phyloP scores from a whole-genome alignment of 2,329 filamentous ascomycete genomes.

The Neophaeococcomyces aloes region DNA sequence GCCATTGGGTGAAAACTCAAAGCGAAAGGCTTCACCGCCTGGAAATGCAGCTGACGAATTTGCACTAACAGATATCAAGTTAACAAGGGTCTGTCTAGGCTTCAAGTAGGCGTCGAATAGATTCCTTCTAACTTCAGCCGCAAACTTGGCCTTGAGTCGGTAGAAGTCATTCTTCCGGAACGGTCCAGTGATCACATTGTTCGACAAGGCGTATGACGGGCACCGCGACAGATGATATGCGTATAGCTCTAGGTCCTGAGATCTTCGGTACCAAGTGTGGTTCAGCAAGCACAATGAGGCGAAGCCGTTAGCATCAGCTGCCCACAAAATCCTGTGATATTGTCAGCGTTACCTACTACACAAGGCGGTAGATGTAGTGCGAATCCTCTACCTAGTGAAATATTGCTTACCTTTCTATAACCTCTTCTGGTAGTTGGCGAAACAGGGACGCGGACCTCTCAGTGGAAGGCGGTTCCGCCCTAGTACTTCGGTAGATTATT shows the following conservation, averaged over 20 bases:
- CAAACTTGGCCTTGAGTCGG: slow-evolving; percentile 54
- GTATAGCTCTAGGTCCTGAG: slow-evolving; percentile 36
- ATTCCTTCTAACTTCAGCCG: slow-evolving; percentile 62
- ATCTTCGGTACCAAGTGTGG: slow-evolving; percentile 33
- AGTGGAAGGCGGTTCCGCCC: not conserved
- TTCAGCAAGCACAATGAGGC: slow-evolving; percentile 38
- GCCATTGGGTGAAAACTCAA: slow-evolving; percentile 65
- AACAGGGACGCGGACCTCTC: slow-evolving; percentile 11
- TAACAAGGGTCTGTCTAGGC: slow-evolving; percentile 60
- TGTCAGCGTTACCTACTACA: slow-evolving; percentile 6
- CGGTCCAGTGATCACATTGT: slow-evolving; percentile 26
- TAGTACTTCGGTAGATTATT: not conserved
- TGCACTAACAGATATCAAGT: slow-evolving; percentile 71
- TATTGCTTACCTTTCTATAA: slow-evolving; percentile 16
- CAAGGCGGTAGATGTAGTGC: too few relatives aligned
- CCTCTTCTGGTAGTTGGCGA: slow-evolving; percentile 15
- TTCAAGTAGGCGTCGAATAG: slow-evolving; percentile 66
- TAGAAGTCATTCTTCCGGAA: slow-evolving; percentile 42
- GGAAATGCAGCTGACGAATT: slow-evolving; percentile 71
- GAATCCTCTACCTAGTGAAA: not conserved
- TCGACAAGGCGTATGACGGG: slow-evolving; percentile 31
- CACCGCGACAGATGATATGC: slow-evolving; percentile 36
- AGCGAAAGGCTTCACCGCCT: slow-evolving; percentile 75
- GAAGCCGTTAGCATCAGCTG: slow-evolving; percentile 37
- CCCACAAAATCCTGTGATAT: slow-evolving; percentile 35